A percentile compares a stretch with the other conserved stretches of the same genome.
Evolutionary conservation across 2,329 filamentous ascomycete species (phyloP).

Genomic region (Cercospora sesami): DNA sequence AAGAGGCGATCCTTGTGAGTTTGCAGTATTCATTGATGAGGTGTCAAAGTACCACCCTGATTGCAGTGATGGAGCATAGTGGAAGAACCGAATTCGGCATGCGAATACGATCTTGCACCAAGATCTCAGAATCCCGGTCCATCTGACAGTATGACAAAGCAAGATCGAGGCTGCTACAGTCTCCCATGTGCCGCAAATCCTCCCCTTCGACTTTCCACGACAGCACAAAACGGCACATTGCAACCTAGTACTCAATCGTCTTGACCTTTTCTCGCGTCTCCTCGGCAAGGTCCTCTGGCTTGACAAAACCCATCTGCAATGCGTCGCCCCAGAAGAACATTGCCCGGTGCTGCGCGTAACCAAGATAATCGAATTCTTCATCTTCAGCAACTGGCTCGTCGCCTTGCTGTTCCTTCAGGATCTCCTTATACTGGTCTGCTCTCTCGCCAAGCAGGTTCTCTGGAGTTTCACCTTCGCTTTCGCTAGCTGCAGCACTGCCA

Average conservation of each 20-base stretch:
- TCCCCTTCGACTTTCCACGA: background rate
- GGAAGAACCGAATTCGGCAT: background rate
- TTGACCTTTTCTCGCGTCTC: conserved; percentile 66
- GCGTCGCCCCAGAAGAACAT: conserved; percentile 95
- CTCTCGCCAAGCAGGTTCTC: conserved; percentile 37
- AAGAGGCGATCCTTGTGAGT: background rate
- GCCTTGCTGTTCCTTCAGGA: conserved; percentile 27
- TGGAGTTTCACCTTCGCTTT: conserved; percentile 31
- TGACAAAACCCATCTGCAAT: conserved; percentile 71
- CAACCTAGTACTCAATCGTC: conserved; percentile 61
- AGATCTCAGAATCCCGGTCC: background rate
- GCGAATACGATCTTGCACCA: background rate
- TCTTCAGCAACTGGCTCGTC: conserved; percentile 58
- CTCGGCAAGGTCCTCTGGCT: conserved; percentile 72
- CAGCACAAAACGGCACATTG: background rate
- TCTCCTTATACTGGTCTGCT: conserved; percentile 31
- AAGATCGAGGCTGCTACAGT: background rate
- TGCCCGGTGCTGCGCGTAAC: conserved; percentile 85
- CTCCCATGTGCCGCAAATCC: background rate
- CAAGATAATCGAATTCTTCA: conserved; percentile 89
- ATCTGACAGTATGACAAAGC: background rate
- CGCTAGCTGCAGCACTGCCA: conserved; percentile 26
- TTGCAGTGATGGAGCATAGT: background rate
- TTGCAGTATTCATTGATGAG: background rate
- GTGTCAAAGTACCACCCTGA: background rate